Percentiles rank a stretch among this genome's conserved stretches.
Evolutionary conservation across 306 rosid species (phyloP).

Genomic region (Cicer chorassanicum): DNA sequence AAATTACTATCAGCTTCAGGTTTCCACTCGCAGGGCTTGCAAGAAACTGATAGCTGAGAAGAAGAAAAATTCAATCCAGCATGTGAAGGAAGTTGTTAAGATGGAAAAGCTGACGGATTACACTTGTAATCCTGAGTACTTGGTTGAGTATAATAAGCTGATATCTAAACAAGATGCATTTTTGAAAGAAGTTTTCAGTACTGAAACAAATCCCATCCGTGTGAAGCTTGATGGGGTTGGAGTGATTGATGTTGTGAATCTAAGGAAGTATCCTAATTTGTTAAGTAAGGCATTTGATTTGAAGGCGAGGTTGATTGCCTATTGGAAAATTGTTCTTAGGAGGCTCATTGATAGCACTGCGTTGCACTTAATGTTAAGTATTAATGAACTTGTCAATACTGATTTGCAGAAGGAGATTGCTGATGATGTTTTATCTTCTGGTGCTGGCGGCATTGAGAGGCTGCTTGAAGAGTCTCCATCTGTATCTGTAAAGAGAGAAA

Average conservation of each 20-base stretch:
- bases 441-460: slow-evolving; percentile 54
- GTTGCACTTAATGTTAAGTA: slow-evolving; percentile 46
- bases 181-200: not conserved
- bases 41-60: slow-evolving; percentile 40
- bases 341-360: slow-evolving; percentile 57
- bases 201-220: not conserved
- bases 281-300: slow-evolving; percentile 57
- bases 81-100: slow-evolving; percentile 49
- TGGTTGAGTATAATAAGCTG: slow-evolving; percentile 41
- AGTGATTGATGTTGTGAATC: slow-evolving; percentile 28
- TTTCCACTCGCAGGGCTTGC: slow-evolving; percentile 29
- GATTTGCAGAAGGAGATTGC: slow-evolving; percentile 55
- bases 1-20: slow-evolving; percentile 54
- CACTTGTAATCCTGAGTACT: slow-evolving; percentile 54
- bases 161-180: slow-evolving; percentile 44
- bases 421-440: slow-evolving; percentile 33
- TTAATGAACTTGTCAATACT: slow-evolving; percentile 44
- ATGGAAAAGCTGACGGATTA: slow-evolving; percentile 62
- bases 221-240: slow-evolving; percentile 52
- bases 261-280: slow-evolving; percentile 13
- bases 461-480: slow-evolving; percentile 59
- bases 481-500: slow-evolving; percentile 47
- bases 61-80: slow-evolving; percentile 40
- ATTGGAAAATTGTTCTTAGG: slow-evolving; percentile 61
- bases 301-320: slow-evolving; percentile 56